Evolutionary conservation across 139 green algal species (phyloP), one percentile per base, ranked within the genome.

Genomic region (Tetradesmus lagerheimii): DNA sequence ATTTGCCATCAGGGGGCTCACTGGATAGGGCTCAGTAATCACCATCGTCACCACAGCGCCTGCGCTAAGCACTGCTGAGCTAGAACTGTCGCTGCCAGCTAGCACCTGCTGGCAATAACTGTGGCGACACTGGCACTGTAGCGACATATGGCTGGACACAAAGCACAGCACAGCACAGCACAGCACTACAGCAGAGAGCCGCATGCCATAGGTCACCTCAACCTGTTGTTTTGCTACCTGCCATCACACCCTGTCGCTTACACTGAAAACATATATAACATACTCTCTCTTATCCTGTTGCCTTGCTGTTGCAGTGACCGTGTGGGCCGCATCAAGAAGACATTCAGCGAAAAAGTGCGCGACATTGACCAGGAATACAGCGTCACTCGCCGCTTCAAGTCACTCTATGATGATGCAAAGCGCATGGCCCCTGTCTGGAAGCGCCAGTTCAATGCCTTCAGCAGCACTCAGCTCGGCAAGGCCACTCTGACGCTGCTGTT

Each of bases 291-390:
- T 41, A 25, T 27, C 67, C n/a, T 38, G n/a, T 18, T 35, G 20
- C 11, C 6, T 11, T 78, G n/a, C 9, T n/a, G n/a, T 78, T 78
- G 67, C 31, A 38, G n/a, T 78, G 67, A 78, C 23, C 57, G 57
- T n/a, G 14, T 81, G 75, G 75, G 35, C 31, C 78, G 84, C 37
- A 75, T 45, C n/a, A 66, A 41, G 16, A 89, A 82, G 25, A 41
- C 39, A n/a, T 11, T 89, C 15, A 53, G 20, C n/a, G 85, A 89
- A 18, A 80, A n/a, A 57, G 86, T 67, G 27, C 80, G 57, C 27
- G 87, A 91, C 57, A 74, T 87, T 31, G 87, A 91, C 79, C 87
- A 91, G 78, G 39, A 80, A 78, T 67, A 50, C 14, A 67, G 53
- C 39, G 27, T 87, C 29, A n/a, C 39, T 1, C 87, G 87, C 12